Percentiles rank a stretch among this genome's conserved stretches.
Evolutionary conservation across 148 eudicot genomes (phyloP).

Genomic region (Pouteria glomerata): DNA sequence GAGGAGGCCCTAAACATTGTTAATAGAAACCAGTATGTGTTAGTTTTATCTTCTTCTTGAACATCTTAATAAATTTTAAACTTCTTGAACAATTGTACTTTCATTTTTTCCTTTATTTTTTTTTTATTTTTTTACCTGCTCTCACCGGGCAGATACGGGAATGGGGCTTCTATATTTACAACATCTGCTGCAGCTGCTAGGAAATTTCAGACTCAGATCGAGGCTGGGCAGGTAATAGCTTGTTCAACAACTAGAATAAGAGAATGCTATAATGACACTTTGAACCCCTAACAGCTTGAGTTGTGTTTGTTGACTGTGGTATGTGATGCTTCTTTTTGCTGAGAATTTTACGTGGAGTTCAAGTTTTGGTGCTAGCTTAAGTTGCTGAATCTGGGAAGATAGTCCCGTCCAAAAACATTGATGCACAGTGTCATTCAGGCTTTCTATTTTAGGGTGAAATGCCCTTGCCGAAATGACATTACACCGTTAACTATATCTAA

Average conservation of each 20-base stretch:
- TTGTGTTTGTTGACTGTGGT: too few species aligned
- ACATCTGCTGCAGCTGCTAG: conserved; percentile 55
- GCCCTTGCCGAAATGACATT: too few species aligned
- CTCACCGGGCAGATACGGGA: conserved; percentile 34
- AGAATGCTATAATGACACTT: too few species aligned
- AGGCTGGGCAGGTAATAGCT: conserved; percentile 51
- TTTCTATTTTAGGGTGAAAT: too few species aligned
- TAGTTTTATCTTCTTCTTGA: neutral
- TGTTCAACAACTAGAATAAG: neutral
- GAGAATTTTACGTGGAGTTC: too few species aligned
- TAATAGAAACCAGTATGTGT: conserved; percentile 46
- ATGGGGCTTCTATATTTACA: conserved; percentile 67
- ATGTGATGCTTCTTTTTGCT: too few species aligned
- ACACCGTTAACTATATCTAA: too few species aligned
- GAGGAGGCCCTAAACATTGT: conserved; percentile 58
- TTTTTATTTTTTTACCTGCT: conserved; percentile 13
- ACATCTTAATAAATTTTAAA: neutral
- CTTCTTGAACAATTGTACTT: neutral
- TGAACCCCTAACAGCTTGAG: too few species aligned
- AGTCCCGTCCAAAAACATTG: neutral
- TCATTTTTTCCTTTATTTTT: too few species aligned
- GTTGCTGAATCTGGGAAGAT: neutral
- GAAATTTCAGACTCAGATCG: conserved; percentile 54
- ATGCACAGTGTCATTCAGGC: too few species aligned
- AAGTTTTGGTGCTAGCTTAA: neutral